Evolutionary conservation across 441 rosid genomes (phyloP).

Genomic region (Gossypium trilobum): DNA sequence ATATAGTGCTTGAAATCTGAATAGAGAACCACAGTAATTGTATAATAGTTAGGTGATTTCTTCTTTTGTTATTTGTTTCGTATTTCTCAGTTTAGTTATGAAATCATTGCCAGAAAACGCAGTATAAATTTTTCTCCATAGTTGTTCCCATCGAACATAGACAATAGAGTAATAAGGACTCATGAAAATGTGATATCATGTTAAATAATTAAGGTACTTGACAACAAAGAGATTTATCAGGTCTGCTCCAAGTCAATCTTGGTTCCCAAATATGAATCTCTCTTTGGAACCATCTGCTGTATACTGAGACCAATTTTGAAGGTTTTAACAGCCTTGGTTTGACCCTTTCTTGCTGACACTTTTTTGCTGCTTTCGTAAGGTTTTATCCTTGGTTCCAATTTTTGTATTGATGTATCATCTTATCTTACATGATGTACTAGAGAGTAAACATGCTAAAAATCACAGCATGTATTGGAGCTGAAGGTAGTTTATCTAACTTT

Average conservation of each 20-base stretch:
- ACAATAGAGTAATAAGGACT: not conserved
- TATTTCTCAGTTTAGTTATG: not conserved
- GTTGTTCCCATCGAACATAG: not conserved
- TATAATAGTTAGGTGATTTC: not conserved
- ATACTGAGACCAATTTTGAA: not conserved
- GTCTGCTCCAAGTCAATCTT: not conserved
- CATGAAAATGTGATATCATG: not conserved
- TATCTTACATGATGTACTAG: not conserved
- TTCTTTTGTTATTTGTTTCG: not conserved
- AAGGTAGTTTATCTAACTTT: not conserved
- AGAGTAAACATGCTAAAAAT: not conserved
- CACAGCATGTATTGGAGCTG: not conserved
- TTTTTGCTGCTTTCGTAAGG: not conserved
- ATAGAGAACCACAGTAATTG: not conserved
- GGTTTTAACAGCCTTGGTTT: not conserved
- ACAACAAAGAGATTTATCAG: not conserved
- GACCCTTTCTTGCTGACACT: not conserved
- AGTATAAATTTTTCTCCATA: not conserved
- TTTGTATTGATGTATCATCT: not conserved
- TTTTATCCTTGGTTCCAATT: not conserved
- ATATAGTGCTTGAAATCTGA: slow-evolving; percentile 2
- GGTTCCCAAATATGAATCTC: not conserved
- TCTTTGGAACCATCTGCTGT: not conserved
- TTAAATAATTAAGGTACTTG: not conserved
- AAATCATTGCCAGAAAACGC: not conserved